phyloP scores from a whole-genome alignment of 176 grass and related monocot genomes.

The Stipa capillata region DNA sequence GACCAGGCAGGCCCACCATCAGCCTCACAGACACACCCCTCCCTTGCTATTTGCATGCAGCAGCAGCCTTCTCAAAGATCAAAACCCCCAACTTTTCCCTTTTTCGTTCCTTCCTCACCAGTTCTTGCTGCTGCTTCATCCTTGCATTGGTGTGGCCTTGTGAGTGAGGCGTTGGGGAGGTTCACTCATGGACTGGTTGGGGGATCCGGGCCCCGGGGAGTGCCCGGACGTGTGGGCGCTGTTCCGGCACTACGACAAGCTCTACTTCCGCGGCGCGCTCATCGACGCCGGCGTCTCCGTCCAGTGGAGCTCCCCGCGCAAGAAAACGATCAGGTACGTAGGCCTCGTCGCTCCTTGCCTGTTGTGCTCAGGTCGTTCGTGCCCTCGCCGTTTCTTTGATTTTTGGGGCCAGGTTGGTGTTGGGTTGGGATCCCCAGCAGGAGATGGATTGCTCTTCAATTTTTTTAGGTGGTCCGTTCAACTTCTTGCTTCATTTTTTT shows the following conservation, averaged over 20 bases:
- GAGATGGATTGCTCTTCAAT: background rate
- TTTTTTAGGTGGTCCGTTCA: background rate
- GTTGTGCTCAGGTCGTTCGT: background rate
- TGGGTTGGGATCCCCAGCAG: background rate
- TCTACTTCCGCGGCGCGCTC: slow-evolving; percentile 62
- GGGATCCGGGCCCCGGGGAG: slow-evolving; percentile 24
- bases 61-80: background rate
- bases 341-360: background rate
- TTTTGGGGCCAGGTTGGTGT: background rate
- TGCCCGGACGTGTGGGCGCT: slow-evolving; percentile 39
- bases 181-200: background rate
- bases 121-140: background rate
- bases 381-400: background rate
- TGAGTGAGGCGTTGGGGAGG: background rate
- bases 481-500: too few species aligned
- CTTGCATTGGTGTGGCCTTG: background rate
- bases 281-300: slow-evolving; percentile 31
- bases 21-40: background rate
- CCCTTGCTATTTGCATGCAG: slow-evolving; percentile 7
- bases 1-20: background rate
- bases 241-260: slow-evolving; percentile 48
- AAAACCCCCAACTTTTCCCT: background rate
- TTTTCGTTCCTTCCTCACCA: background rate
- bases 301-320: slow-evolving; percentile 24
- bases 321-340: background rate